Evolutionary conservation across 352 stramenopile species (phyloP).

Genomic region (Phytophthora hybrid): DNA sequence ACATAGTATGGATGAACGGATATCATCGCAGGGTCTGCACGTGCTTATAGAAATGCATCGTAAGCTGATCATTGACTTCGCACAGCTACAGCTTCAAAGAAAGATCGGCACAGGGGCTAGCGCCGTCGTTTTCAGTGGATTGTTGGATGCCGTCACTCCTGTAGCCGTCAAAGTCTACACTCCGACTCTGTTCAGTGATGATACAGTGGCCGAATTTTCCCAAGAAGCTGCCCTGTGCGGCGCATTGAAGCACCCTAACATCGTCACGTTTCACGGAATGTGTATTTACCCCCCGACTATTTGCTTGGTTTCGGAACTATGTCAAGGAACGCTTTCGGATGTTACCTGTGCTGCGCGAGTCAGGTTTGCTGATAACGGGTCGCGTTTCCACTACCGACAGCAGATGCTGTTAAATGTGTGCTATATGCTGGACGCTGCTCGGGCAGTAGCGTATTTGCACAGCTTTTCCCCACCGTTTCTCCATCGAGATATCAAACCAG

Average conservation of each 20-base stretch:
- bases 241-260: slow-evolving; percentile 66
- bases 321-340: slow-evolving; percentile 66
- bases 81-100: slow-evolving; percentile 61
- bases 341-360: slow-evolving; percentile 27
- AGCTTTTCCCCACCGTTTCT: slow-evolving; percentile 79
- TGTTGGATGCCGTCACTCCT: slow-evolving; percentile 38
- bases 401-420: slow-evolving; percentile 68
- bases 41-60: slow-evolving; percentile 78
- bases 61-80: slow-evolving; percentile 83
- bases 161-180: slow-evolving; percentile 78
- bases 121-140: slow-evolving; percentile 59
- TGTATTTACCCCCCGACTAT: slow-evolving; percentile 81
- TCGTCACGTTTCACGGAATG: slow-evolving; percentile 62
- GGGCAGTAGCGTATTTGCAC: slow-evolving; percentile 75
- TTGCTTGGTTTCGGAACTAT: slow-evolving; percentile 79
- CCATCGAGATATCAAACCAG: slow-evolving; percentile 77
- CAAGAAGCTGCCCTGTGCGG: slow-evolving; percentile 61
- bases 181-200: slow-evolving; percentile 56
- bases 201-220: slow-evolving; percentile 64
- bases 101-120: slow-evolving; percentile 59
- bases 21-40: slow-evolving; percentile 60
- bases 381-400: slow-evolving; percentile 32
- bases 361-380: slow-evolving; percentile 10
- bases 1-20: slow-evolving; percentile 40
- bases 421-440: slow-evolving; percentile 73